Conservation (phyloP, 2,329 filamentous ascomycete species). For the Aspergillus ruber region DNA sequence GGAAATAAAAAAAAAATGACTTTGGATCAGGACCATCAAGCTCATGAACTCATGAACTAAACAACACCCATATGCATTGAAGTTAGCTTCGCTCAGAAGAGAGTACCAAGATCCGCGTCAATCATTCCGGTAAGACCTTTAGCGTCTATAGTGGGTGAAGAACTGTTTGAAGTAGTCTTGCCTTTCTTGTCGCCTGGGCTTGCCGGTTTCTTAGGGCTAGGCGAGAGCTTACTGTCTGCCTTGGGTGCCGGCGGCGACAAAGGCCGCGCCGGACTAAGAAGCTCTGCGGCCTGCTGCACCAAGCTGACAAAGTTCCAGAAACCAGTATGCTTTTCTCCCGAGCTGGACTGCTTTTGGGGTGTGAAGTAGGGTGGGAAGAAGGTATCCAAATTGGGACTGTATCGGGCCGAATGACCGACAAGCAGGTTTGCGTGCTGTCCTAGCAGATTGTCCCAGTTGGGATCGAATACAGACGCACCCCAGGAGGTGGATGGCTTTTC, state of each 20-base stretch:
- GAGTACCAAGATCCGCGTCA: conserved; percentile 21
- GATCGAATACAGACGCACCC: conserved; percentile 32
- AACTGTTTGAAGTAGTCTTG: conserved; percentile 1
- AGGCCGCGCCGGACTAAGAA: conserved; percentile 21
- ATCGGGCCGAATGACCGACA: conserved; percentile 29
- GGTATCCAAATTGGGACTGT: conserved; percentile 23
- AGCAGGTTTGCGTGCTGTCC: conserved; percentile 29
- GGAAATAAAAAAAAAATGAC: not conserved
- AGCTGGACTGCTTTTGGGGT: conserved; percentile 8
- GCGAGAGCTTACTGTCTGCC: not conserved
- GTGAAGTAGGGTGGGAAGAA: conserved; percentile 36
- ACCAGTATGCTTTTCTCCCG: conserved; percentile 17
- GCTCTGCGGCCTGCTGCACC: conserved; percentile 27
- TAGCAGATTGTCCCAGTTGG: conserved; percentile 37
- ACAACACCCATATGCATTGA: not conserved
- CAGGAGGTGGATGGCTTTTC: conserved; percentile 25
- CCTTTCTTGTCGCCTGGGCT: not conserved
- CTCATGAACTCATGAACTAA: no score
- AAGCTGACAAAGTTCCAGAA: conserved; percentile 31
- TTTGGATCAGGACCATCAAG: not conserved
- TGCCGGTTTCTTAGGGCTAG: not conserved
- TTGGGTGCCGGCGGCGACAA: not conserved
- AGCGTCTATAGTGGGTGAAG: conserved; percentile 4
- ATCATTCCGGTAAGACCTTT: conserved; percentile 9
- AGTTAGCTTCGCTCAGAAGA: conserved; percentile 15